Base-by-base conservation (phyloP, 106 monocot genomes). In the Acorus calamus region DNA sequence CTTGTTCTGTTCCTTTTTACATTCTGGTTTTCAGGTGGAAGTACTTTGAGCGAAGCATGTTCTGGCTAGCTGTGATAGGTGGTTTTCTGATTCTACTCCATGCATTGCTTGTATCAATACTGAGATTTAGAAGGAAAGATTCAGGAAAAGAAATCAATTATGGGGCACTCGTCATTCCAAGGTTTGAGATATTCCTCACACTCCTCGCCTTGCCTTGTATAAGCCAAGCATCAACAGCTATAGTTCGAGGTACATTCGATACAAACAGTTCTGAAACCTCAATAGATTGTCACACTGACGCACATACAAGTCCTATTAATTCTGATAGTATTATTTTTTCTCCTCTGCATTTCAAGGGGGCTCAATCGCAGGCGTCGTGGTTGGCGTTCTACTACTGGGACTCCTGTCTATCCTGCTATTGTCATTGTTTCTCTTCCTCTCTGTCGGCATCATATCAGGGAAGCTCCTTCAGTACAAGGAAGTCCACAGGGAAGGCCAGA, bases 401-500 rank as follows among this genome's bases (percentile, higher is more conserved):
- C 42, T 85, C 46, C 12, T 66, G 28, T 51, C 70, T 13, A 73
- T 75, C 11, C 3, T 90, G 46, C 67, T 89, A 9, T 28, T 82
- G 6, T 66, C 75, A 5, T 69, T 90, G 28, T 60, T 87, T 0
- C 11, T 87, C 41, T 96, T 96, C 65, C 65, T 90, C 44, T 84
- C 90, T 6, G 11, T 83, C 49, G 94, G 94, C 55, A 87, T 96
- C 71, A 75, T 74, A 5, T 66, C 80, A 67, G 90, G 87, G 2
- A 90, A 82, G 69, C 76, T 90, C 63, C 87, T 96, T 47, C 81
- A 78, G 53, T 96, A 96, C 82, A 90, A 96, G 68, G 90, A 90
- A 77, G 87, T 96, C 11, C 90, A 87, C 68, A 81, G 69, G 41
- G 87, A 80, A 74, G 84, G 78, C 6, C 66, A 82, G 52, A 66